Conservation (phyloP, 2,329 filamentous ascomycete genomes). For the Pseudopyrenochaeta lycopersici region DNA sequence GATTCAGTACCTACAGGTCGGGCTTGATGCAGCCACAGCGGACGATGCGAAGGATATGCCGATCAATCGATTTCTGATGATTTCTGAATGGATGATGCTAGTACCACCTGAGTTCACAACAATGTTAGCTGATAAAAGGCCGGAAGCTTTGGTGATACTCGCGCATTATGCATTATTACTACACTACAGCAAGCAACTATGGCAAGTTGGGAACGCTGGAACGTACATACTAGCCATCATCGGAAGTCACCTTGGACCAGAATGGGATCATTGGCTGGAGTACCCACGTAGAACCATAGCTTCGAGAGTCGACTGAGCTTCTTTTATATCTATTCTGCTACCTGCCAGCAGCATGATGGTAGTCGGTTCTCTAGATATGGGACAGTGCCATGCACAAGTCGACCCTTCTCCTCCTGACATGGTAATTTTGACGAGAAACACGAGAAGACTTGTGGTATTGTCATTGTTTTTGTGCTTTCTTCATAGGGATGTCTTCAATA, state of each 20-base stretch:
- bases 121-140: slow-evolving; percentile 46
- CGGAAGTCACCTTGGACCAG: slow-evolving; percentile 56
- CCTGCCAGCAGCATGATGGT: too few relatives aligned
- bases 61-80: slow-evolving; percentile 26
- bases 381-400: too few relatives aligned
- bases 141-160: slow-evolving; percentile 59
- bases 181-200: slow-evolving; percentile 41
- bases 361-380: too few relatives aligned
- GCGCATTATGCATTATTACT: slow-evolving; percentile 61
- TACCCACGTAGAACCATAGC: slow-evolving; percentile 2
- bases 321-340: background rate
- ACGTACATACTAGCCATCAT: slow-evolving; percentile 54
- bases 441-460: too few relatives aligned
- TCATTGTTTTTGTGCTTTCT: too few relatives aligned
- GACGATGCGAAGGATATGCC: slow-evolving; percentile 1
- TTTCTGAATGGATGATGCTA: slow-evolving; percentile 51
- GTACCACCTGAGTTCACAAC: slow-evolving; percentile 46
- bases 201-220: slow-evolving; percentile 33
- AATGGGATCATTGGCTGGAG: slow-evolving; percentile 14
- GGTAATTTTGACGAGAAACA: too few relatives aligned
- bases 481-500: too few relatives aligned
- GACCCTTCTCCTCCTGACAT: too few relatives aligned
- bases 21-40: slow-evolving; percentile 26
- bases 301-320: background rate
- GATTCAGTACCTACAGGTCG: slow-evolving; percentile 31